phyloP scores from a whole-genome alignment of 2,329 filamentous ascomycete species.

The Aspergillus sergii region DNA sequence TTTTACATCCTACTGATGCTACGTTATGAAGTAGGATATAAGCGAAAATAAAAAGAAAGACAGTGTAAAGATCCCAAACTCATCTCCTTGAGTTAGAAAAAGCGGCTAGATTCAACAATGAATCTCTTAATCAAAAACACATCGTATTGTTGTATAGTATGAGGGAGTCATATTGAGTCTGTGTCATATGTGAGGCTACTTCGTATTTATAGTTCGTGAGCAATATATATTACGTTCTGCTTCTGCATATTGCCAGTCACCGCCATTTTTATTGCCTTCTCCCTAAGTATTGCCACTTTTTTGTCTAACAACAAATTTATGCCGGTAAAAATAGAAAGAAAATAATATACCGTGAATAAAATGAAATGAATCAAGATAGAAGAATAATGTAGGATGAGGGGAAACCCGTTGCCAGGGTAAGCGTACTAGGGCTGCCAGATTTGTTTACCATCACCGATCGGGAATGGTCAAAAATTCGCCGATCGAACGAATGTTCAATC shows the following conservation, averaged over 20 bases:
- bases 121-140: not conserved
- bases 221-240: not conserved
- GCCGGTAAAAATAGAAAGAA: not conserved
- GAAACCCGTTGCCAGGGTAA: not conserved
- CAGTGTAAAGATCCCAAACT: not conserved
- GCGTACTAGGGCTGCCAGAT: not conserved
- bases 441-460: slow-evolving; percentile 14
- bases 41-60: not conserved
- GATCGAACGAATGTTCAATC: not conserved
- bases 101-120: not conserved
- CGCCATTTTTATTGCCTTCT: not conserved
- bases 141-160: not conserved
- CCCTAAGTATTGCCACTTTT: not conserved
- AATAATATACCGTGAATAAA: too few species aligned
- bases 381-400: too few species aligned
- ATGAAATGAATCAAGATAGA: too few species aligned
- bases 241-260: not conserved
- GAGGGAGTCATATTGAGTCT: not conserved
- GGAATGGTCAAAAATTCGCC: slow-evolving; percentile 11
- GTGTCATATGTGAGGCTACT: not conserved
- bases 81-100: too few species aligned
- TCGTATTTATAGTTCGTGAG: not conserved
- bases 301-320: not conserved
- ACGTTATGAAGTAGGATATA: not conserved
- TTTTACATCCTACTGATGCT: not conserved